phyloP scores from a whole-genome alignment of 2,329 filamentous ascomycete genomes.

The Blastomyces gilchristii region DNA sequence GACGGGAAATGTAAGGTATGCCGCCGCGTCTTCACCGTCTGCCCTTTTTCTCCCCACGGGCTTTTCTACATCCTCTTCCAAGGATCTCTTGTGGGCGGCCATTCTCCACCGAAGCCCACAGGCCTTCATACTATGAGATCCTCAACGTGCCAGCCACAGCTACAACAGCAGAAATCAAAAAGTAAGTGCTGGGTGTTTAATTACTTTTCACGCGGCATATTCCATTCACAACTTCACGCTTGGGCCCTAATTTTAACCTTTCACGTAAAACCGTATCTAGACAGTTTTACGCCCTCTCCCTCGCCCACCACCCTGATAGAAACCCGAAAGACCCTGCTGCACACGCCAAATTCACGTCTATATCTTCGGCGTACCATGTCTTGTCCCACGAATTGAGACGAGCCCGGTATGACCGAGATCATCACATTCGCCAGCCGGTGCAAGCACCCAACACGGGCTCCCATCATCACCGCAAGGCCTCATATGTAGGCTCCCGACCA shows the following conservation, averaged over 20 bases:
- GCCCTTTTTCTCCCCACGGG: slow-evolving; percentile 13
- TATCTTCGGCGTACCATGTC: slow-evolving; percentile 72
- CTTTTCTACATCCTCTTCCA: slow-evolving; percentile 10
- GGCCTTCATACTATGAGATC: slow-evolving; percentile 67
- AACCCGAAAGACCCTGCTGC: slow-evolving; percentile 68
- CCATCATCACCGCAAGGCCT: slow-evolving; percentile 38
- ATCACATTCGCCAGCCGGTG: slow-evolving; percentile 27
- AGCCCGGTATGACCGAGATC: slow-evolving; percentile 62
- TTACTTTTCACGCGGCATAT: not conserved
- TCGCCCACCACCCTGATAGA: slow-evolving; percentile 83
- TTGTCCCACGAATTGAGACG: slow-evolving; percentile 66
- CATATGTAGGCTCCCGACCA: slow-evolving; percentile 52
- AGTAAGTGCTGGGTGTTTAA: slow-evolving; percentile 39
- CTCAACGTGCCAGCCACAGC: slow-evolving; percentile 63
- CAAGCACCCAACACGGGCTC: slow-evolving; percentile 22
- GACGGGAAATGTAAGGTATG: slow-evolving; percentile 49
- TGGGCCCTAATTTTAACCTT: not conserved
- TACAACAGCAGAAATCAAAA: slow-evolving; percentile 70
- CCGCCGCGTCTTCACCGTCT: slow-evolving; percentile 36
- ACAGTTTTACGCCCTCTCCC: slow-evolving; percentile 82
- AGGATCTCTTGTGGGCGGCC: slow-evolving; percentile 13
- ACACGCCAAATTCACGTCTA: slow-evolving; percentile 64
- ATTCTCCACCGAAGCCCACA: slow-evolving; percentile 36
- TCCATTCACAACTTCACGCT: not conserved
- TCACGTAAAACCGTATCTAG: slow-evolving; percentile 18